Evolutionary conservation across 164 flowering plant genomes (phyloP), one percentile per base, ranked within the genome.

Genomic region (Piper longum): DNA sequence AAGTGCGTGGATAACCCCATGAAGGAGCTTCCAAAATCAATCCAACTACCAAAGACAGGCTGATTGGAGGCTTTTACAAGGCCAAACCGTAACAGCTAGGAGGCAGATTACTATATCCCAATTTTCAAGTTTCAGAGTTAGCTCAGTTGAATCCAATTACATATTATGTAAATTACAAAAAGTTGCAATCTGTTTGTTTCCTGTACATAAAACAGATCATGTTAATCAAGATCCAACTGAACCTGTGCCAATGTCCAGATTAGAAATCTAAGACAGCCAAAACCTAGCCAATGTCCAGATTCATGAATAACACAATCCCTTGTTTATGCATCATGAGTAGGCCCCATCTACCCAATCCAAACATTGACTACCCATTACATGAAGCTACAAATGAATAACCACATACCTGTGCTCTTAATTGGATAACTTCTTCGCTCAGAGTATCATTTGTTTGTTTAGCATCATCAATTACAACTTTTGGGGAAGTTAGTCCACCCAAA

Each of bases 401-500:
- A 40, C 2, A 17, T 75, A 89, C 96, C 96, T 92, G 96, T 48
- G 84, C 76, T 77, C 87, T 83, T 79, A 92, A 72, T 73, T 78
- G 86, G 58, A 81, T 70, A 69, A 91, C 82, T 74, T 89, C 98
- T 78, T 88, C 85, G 73, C 84, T 80, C 41, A 87, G 83, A 74
- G 75, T 72, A 69, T 87, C 91, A 68, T 85, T 87, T 66, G 89
- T 76, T 71, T 69, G 79, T 72, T 87, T 90, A 51, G 84, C 75
- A 72, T 87, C 92, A 75, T 84, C 86, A 41, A 87, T 74, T 60
- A 79, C 78, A 45, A 88, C 67, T 73, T 79, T 90, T 59, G 99
- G 96, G 45, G 95, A 79, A 43, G 89, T 73, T 41, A 93, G 86
- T 64, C 99, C 97, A 54, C 75, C 85, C 61, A 93, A 75, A 61